A percentile compares a stretch with the other conserved stretches of the same genome.
Evolutionary conservation across 169 alveolate species (phyloP).

Genomic region (Plasmodium chabaudi): DNA sequence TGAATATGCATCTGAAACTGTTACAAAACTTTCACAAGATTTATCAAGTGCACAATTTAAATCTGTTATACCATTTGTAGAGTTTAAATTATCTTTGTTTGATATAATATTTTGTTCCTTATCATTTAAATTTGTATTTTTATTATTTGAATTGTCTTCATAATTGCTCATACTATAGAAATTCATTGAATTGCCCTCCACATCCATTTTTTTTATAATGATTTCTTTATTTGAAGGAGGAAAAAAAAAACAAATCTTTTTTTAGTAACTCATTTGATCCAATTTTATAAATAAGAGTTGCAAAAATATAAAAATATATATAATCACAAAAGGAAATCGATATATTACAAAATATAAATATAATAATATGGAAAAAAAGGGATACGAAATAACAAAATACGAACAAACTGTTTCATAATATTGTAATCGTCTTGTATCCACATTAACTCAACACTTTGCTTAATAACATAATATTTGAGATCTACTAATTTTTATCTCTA

Average conservation of each 20-base stretch:
- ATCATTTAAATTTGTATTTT: conserved; percentile 19
- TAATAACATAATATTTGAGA: no score
- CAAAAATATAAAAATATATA: no score
- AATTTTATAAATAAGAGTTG: conserved; percentile 1
- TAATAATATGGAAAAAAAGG: no score
- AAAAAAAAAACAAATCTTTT: not conserved
- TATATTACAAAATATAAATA: no score
- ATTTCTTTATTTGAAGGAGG: conserved; percentile 6
- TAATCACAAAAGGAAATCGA: no score
- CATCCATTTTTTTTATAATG: conserved; percentile 37
- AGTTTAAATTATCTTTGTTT: not conserved
- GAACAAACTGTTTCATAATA: no score
- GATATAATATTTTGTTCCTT: not conserved
- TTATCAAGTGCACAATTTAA: not conserved
- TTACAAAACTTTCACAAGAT: conserved; percentile 54
- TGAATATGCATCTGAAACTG: conserved; percentile 54
- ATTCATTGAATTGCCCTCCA: conserved; percentile 40
- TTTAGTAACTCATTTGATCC: conserved; percentile 10
- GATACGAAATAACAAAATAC: no score
- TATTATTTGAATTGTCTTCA: conserved; percentile 35
- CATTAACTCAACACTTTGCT: no score
- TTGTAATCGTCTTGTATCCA: no score
- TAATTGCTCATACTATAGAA: conserved; percentile 25
- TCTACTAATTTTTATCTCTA: no score
- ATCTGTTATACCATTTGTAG: not conserved